Evolutionary conservation across 2,329 filamentous ascomycete genomes (phyloP).

Genomic region (Phyllosticta capitalensis): DNA sequence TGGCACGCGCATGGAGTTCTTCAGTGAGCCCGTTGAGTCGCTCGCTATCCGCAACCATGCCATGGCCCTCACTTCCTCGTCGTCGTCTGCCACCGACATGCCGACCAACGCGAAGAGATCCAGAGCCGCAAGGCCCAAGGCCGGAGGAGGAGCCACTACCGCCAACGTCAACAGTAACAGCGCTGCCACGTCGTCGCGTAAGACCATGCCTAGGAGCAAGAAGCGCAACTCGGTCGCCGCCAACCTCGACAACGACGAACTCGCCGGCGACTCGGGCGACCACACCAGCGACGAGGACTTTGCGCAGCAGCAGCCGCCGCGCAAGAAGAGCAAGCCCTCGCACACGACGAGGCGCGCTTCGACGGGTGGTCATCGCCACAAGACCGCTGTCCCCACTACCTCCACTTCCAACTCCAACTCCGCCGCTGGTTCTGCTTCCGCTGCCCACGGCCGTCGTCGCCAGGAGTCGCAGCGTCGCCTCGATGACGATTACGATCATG

Average conservation of each 20-base stretch:
- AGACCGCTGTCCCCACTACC: too few relatives aligned
- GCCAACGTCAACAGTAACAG: not conserved
- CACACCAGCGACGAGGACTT: not conserved
- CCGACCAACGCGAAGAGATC: too few relatives aligned
- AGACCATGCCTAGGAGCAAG: not conserved
- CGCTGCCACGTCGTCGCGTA: not conserved
- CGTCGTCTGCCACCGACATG: not conserved
- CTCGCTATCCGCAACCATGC: not conserved
- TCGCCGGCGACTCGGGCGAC: not conserved
- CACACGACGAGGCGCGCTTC: too few relatives aligned
- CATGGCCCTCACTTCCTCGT: not conserved
- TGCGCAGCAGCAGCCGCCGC: not conserved
- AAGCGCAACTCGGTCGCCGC: not conserved
- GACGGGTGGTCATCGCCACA: too few relatives aligned
- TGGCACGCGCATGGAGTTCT: not conserved
- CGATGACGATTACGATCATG: too few relatives aligned
- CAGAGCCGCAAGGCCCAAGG: too few relatives aligned
- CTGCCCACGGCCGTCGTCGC: not conserved
- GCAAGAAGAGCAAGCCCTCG: not conserved
- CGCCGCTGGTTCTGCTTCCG: too few relatives aligned
- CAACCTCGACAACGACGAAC: not conserved
- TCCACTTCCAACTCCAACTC: not conserved
- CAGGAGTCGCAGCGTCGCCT: not conserved
- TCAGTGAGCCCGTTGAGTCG: not conserved
- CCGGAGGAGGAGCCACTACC: not conserved